Conservation (phyloP, 1,284 basidiomycete genomes). For the Dichomitus squalens region DNA sequence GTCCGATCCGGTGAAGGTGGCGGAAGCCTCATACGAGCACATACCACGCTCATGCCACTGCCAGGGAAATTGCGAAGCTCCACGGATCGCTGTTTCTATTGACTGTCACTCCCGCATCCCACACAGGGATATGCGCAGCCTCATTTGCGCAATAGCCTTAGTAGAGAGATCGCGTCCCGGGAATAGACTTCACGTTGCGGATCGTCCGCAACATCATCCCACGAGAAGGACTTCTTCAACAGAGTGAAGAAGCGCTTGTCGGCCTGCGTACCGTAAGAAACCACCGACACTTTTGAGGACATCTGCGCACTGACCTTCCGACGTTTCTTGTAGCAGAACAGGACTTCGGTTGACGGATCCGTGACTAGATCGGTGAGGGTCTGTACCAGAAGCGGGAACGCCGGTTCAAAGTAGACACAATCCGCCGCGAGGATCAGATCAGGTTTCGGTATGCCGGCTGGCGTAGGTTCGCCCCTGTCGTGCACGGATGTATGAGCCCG, state of each 20-base stretch:
- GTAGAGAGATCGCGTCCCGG: conserved; percentile 43
- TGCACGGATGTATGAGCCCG: conserved; percentile 27
- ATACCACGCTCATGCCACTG: too few species aligned
- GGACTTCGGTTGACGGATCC: conserved; percentile 59
- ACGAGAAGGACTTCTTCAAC: conserved; percentile 83
- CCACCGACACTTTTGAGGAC: neutral
- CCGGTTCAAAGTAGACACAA: conserved; percentile 96
- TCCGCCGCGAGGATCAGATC: conserved; percentile 86
- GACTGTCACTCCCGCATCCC: neutral
- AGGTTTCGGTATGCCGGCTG: conserved; percentile 47
- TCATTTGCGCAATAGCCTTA: conserved; percentile 33
- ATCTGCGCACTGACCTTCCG: conserved; percentile 64
- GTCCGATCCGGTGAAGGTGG: too few species aligned
- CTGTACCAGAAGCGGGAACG: conserved; percentile 85
- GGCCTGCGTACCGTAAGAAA: conserved; percentile 54
- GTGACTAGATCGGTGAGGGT: conserved; percentile 72
- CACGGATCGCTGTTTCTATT: neutral
- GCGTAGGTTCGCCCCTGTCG: conserved; percentile 57
- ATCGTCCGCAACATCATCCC: conserved; percentile 62
- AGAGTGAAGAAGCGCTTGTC: conserved; percentile 89
- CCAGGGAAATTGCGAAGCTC: too few species aligned
- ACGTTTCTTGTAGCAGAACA: conserved; percentile 94
- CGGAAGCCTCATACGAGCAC: too few species aligned
- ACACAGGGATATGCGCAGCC: neutral
- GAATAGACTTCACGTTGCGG: conserved; percentile 39